phyloP scores from a whole-genome alignment of 495 filamentous ascomycete species.

The Parathielavia appendiculata region DNA sequence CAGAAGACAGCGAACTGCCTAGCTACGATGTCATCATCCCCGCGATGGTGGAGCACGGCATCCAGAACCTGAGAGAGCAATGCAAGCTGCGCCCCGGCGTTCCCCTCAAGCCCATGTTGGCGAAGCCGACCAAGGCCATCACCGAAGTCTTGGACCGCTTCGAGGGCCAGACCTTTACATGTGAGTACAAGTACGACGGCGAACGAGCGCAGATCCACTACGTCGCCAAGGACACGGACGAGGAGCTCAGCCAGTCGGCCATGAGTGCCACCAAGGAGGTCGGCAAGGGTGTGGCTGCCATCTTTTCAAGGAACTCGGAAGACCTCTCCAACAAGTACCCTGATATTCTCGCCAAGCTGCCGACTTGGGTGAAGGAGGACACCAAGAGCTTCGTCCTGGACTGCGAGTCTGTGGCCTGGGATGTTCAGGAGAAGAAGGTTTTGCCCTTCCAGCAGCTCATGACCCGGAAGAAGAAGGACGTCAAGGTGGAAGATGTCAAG shows the following conservation, averaged over 20 bases:
- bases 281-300: conserved; percentile 68
- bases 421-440: conserved; percentile 84
- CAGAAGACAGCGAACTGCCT: conserved; percentile 65
- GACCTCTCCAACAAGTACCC: conserved; percentile 97
- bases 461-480: conserved; percentile 96
- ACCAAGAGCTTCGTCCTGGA: conserved; percentile 94
- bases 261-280: conserved; percentile 45
- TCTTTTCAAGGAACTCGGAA: conserved; percentile 96
- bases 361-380: conserved; percentile 80
- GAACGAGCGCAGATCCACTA: conserved; percentile 97
- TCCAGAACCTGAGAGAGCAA: conserved; percentile 69
- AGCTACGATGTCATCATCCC: conserved; percentile 95
- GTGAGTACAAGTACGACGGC: conserved; percentile 98
- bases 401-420: conserved; percentile 98
- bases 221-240: conserved; percentile 71
- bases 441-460: conserved; percentile 96
- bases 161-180: conserved; percentile 91
- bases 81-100: conserved; percentile 94
- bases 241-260: conserved; percentile 52
- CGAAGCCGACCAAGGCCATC: conserved; percentile 98
- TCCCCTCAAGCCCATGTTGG: conserved; percentile 96
- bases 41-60: conserved; percentile 77
- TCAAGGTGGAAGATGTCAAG: conserved; percentile 94
- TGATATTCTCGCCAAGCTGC: conserved; percentile 81
- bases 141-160: conserved; percentile 97